Evolutionary conservation across 2,329 filamentous ascomycete genomes (phyloP).

Genomic region (Fusarium sp.): DNA sequence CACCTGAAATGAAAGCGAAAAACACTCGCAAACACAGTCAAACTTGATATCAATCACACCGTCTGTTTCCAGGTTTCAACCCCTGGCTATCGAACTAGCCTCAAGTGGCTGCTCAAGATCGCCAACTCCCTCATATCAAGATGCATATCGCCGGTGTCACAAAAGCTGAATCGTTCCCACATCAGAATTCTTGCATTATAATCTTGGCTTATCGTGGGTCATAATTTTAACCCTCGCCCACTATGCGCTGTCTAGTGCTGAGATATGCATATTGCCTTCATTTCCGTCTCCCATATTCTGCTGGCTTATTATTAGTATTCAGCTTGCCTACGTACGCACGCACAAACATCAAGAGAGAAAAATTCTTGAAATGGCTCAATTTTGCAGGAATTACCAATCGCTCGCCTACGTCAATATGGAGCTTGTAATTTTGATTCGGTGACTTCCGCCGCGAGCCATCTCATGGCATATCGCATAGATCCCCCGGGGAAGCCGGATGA

Average conservation of each 20-base stretch:
- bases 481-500: conserved; percentile 25
- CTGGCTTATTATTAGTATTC: conserved; percentile 7
- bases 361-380: conserved; percentile 13
- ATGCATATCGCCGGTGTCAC: conserved; percentile 15
- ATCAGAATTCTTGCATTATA: conserved; percentile 16
- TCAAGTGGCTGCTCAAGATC: conserved; percentile 27
- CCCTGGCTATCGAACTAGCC: conserved; percentile 7
- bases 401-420: conserved; percentile 24
- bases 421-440: conserved; percentile 19
- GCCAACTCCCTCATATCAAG: conserved; percentile 31
- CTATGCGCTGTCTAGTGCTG: conserved; percentile 17
- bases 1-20: conserved; percentile 15
- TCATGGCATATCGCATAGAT: conserved; percentile 20
- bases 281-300: background rate
- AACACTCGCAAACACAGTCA: conserved; percentile 24
- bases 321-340: conserved; percentile 8
- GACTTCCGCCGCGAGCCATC: conserved; percentile 7
- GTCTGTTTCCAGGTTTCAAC: conserved; percentile 13
- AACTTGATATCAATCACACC: conserved; percentile 15
- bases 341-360: background rate
- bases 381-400: conserved; percentile 23
- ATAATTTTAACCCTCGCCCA: conserved; percentile 14
- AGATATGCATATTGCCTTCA: conserved; percentile 23
- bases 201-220: conserved; percentile 20
- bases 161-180: conserved; percentile 16